These are phyloP conservation scores for Podila epicladia DNA, from an alignment of 192 early-diverging fungal species.

Conservation along the genomic window DNA sequence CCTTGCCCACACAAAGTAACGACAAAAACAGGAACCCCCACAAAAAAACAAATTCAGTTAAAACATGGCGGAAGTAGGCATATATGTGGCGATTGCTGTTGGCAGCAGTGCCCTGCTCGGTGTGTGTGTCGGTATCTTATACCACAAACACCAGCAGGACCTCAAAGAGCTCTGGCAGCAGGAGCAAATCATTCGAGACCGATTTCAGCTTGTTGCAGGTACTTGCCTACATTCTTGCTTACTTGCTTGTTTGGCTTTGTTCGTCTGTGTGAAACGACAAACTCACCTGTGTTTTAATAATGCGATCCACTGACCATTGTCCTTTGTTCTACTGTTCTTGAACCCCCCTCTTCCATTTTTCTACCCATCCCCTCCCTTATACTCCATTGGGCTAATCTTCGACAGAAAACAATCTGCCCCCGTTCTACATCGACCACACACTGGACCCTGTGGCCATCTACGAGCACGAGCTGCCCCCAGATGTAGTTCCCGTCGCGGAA, in stretches of 20 bases:
- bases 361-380: not conserved
- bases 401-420: constrained; percentile 28
- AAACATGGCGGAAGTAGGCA: constrained; percentile 8
- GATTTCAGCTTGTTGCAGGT: constrained; percentile 33
- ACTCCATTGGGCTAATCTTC: not conserved
- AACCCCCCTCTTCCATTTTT: not conserved
- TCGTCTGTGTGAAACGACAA: not conserved
- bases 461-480: constrained; percentile 38
- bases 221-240: not conserved
- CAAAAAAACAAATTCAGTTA: not conserved
- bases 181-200: constrained; percentile 13
- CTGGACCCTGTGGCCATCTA: constrained; percentile 46
- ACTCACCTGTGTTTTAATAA: not conserved
- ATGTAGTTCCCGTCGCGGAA: constrained; percentile 9
- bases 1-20: no score
- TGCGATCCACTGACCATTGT: not conserved
- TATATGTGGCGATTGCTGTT: constrained; percentile 11
- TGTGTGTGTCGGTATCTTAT: constrained; percentile 19
- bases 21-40: no score
- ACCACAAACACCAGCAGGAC: constrained; percentile 13
- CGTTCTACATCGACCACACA: constrained; percentile 33
- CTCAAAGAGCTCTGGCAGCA: not conserved
- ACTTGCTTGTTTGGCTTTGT: no score
- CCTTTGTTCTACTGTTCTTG: not conserved
- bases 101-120: constrained; percentile 13